Conservation (phyloP, 139 green algal genomes). For the Zygnema cylindricum region DNA sequence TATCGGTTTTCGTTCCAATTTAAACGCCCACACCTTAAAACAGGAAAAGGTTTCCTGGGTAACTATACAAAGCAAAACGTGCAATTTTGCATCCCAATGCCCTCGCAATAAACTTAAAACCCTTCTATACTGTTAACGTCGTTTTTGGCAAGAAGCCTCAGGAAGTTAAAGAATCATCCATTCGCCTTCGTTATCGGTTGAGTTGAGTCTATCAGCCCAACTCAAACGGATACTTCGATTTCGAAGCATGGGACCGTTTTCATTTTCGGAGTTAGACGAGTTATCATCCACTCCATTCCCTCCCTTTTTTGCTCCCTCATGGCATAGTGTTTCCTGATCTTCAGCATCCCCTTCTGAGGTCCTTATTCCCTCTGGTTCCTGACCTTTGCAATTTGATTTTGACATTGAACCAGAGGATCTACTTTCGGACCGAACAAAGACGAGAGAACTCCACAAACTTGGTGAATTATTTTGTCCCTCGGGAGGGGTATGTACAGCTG, state of each 20-base stretch:
- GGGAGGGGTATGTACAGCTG: constrained; percentile 2
- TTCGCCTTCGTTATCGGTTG: not conserved
- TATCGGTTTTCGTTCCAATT: too few species aligned
- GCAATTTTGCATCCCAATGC: too few species aligned
- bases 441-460: not conserved
- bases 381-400: not conserved
- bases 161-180: not conserved
- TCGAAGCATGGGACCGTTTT: not conserved
- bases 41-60: too few species aligned
- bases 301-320: not conserved
- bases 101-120: too few species aligned
- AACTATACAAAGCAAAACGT: too few species aligned
- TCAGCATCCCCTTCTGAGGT: not conserved
- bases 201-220: not conserved
- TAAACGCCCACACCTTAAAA: too few species aligned
- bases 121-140: too few species aligned
- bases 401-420: not conserved
- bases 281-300: not conserved
- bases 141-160: too few species aligned
- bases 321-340: not conserved
- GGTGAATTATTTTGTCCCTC: constrained; percentile 14
- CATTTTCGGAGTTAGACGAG: not conserved
- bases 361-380: not conserved
- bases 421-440: not conserved
- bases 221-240: not conserved